Evolutionary conservation across 352 stramenopile genomes (phyloP), one percentile per base, ranked within the genome.

Genomic region (Phytophthora syringae): DNA sequence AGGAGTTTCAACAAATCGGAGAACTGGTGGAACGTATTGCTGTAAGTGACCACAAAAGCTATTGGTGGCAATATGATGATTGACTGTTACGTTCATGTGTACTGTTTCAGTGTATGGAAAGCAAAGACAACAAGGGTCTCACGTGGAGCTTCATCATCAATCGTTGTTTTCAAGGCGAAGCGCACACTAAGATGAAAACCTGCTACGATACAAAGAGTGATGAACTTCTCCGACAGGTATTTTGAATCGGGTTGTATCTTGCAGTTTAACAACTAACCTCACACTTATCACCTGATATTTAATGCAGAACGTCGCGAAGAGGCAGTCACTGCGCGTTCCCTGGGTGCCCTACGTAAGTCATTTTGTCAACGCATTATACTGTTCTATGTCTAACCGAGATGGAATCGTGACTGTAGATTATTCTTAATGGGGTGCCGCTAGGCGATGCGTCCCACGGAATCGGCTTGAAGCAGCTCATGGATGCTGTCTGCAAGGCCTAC

Each of bases 271-370:
- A 30, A 22, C 22, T 61, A 43, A 54, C n/a, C 22, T 2, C n/a
- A 21, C 42, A 28, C 50, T 67, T 37, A 10, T 47, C 15, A 20
- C 24, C 9, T 16, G 22, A 13, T 40, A 22, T 18, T 55, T 57
- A 34, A 44, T 72, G 44, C 43, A 88, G 69, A 77, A 91, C 66
- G 72, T 93, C 13, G 72, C 47, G 0, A 70, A 84, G 52, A 78
- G 77, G 20, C 60, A 78, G 22, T 74, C 79, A 25, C 53, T 92
- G 11, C 71, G 85, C 52, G 59, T 82, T 45, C 70, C 70, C 7
- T 95, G 86, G 86, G 76, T 92, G 34, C 86, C 86, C 34, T 91
- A 83, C 21, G 86, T 91, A 84, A 50, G 79, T 72, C 32, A 9
- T n/a, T n/a, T 18, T 48, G n/a, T 62, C 18, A 1, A 16, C 60